These are phyloP conservation scores for Hanseniaspora thailandica DNA, from an alignment of 805 yeast species.

Conservation along the genomic window DNA sequence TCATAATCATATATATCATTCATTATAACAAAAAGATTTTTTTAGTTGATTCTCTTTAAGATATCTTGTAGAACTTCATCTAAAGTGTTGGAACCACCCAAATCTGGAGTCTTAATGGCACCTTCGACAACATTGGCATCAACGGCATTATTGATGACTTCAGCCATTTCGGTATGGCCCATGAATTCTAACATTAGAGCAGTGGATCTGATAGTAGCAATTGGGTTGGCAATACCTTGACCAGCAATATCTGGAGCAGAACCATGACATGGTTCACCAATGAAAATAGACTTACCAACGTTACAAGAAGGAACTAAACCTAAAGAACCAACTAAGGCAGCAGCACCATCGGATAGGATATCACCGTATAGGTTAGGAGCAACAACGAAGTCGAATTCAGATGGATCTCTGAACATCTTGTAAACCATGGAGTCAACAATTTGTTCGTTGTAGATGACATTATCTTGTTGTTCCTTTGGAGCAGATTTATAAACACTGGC, in stretches of 20 bases:
- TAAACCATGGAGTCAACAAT: slow-evolving; percentile 99
- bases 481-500: slow-evolving; percentile 38
- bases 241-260: slow-evolving; percentile 99
- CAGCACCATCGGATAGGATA: slow-evolving; percentile 93
- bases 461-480: slow-evolving; percentile 40
- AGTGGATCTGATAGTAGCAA: slow-evolving; percentile 95
- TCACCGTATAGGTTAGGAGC: slow-evolving; percentile 99
- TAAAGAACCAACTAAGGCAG: slow-evolving; percentile 91
- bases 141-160: slow-evolving; percentile 84
- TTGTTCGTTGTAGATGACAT: slow-evolving; percentile 75
- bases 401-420: slow-evolving; percentile 97
- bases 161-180: slow-evolving; percentile 83
- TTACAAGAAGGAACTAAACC: slow-evolving; percentile 98
- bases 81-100: slow-evolving; percentile 84
- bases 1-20: slow-evolving; percentile 2
- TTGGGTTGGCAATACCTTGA: slow-evolving; percentile 85
- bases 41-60: slow-evolving; percentile 29
- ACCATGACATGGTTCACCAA: slow-evolving; percentile 99
- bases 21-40: slow-evolving; percentile 1
- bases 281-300: slow-evolving; percentile 90
- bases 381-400: slow-evolving; percentile 91
- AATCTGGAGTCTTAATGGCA: slow-evolving; percentile 72
- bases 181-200: slow-evolving; percentile 95
- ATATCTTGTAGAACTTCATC: slow-evolving; percentile 80
- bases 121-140: slow-evolving; percentile 83